Percentiles rank a stretch among this genome's conserved stretches.
phyloP scores from a whole-genome alignment of 164 flowering plant species.

The Tetrastigma voinierianum region DNA sequence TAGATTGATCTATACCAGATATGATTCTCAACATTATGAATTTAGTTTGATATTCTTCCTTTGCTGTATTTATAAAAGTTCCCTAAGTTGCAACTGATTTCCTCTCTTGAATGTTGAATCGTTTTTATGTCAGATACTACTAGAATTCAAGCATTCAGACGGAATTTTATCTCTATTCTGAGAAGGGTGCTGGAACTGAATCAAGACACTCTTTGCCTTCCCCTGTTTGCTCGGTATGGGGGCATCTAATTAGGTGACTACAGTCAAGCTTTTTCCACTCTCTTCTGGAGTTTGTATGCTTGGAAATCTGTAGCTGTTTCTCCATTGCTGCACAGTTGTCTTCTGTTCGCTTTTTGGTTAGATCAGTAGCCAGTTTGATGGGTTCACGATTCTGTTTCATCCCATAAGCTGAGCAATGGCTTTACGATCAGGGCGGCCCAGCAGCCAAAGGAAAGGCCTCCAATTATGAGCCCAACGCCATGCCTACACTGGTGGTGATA shows the following conservation, averaged over 20 bases:
- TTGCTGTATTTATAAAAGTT: neutral
- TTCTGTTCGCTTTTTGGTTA: neutral
- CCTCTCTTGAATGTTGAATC: too few species aligned
- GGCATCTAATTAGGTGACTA: constrained; percentile 2
- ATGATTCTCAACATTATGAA: neutral
- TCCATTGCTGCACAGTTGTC: neutral
- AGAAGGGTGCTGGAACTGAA: constrained; percentile 15
- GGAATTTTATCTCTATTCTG: neutral
- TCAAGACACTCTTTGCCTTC: neutral
- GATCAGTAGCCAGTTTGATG: constrained; percentile 42
- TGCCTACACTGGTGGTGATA: constrained; percentile 99
- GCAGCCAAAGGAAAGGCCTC: constrained; percentile 85
- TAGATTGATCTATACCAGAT: neutral
- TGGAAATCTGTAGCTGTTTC: constrained; percentile 8
- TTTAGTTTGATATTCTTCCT: neutral
- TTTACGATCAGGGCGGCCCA: constrained; percentile 89
- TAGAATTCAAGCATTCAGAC: neutral
- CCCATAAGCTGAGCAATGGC: constrained; percentile 93
- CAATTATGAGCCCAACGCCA: constrained; percentile 86
- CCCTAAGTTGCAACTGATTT: neutral
- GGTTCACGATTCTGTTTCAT: constrained; percentile 95
- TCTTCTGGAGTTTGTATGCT: constrained; percentile 4
- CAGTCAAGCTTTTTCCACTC: constrained; percentile 1
- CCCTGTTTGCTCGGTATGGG: neutral
- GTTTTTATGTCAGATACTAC: neutral